A percentile compares a stretch with the other conserved stretches of the same genome.
Conservation (phyloP, 2,329 filamentous ascomycete genomes). For the Periconia macrospinosa region DNA sequence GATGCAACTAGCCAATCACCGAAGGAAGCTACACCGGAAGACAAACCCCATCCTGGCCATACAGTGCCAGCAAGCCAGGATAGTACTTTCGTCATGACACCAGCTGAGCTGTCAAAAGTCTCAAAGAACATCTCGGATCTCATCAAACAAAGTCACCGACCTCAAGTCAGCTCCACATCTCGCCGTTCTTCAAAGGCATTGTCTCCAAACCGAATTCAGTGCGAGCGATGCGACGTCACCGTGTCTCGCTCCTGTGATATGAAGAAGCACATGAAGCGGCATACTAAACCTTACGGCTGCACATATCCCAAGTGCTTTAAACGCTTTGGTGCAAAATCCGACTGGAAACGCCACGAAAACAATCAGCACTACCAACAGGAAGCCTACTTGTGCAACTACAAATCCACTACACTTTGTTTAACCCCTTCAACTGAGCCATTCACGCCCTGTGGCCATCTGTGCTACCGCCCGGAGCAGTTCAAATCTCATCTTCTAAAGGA, state of each 20-base stretch:
- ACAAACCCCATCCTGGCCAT: neutral
- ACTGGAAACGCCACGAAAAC: conserved; percentile 91
- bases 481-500: conserved; percentile 60
- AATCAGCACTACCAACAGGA: conserved; percentile 74
- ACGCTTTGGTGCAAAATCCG: conserved; percentile 86
- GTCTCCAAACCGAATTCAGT: conserved; percentile 15
- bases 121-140: conserved; percentile 28
- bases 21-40: neutral
- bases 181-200: conserved; percentile 16
- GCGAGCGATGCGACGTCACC: conserved; percentile 21
- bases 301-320: conserved; percentile 72
- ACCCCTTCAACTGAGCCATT: neutral
- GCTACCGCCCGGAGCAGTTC: conserved; percentile 62
- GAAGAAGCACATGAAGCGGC: conserved; percentile 78
- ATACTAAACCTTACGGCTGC: conserved; percentile 79
- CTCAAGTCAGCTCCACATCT: conserved; percentile 7
- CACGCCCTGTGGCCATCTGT: conserved; percentile 59
- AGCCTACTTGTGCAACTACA: conserved; percentile 67
- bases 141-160: conserved; percentile 21
- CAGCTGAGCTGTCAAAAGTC: conserved; percentile 23
- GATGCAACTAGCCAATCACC: conserved; percentile 7
- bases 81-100: conserved; percentile 16
- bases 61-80: neutral
- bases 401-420: neutral
- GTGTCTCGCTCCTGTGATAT: conserved; percentile 45